Percentiles rank a stretch among this genome's conserved stretches.
Evolutionary conservation across 2,329 filamentous ascomycete species (phyloP).

Genomic region (Alternaria consortialis): DNA sequence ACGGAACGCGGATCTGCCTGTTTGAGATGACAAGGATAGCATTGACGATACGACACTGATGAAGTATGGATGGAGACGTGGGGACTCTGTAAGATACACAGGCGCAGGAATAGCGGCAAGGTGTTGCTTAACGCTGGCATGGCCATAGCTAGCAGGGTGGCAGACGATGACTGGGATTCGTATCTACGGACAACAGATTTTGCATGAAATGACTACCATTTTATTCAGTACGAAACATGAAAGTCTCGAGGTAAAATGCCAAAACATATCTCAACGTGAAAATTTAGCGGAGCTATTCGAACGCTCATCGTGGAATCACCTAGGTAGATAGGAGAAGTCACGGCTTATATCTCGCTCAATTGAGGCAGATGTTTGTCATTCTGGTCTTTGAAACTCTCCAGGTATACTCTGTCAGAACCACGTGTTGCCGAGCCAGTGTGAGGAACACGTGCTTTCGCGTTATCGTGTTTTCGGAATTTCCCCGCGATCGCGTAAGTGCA

Average conservation of each 20-base stretch:
- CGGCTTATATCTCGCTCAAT: not conserved
- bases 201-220: not conserved
- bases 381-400: not conserved
- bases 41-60: not conserved
- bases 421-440: not conserved
- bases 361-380: not conserved
- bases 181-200: not conserved
- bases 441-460: conserved; percentile 29
- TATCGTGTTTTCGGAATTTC: conserved; percentile 23
- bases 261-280: not conserved
- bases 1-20: conserved; percentile 23
- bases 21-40: conserved; percentile 8
- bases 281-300: not conserved
- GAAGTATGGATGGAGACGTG: not conserved
- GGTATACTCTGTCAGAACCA: not conserved
- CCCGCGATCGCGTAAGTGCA: conserved; percentile 9
- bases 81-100: conserved; percentile 9
- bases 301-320: not conserved
- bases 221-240: not conserved
- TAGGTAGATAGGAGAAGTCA: not conserved
- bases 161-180: not conserved
- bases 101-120: not conserved
- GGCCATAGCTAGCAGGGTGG: not conserved
- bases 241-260: not conserved
- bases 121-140: not conserved